Evolutionary conservation across 2,329 filamentous ascomycete species (phyloP).

Genomic region (Emmonsiellopsis sp.): DNA sequence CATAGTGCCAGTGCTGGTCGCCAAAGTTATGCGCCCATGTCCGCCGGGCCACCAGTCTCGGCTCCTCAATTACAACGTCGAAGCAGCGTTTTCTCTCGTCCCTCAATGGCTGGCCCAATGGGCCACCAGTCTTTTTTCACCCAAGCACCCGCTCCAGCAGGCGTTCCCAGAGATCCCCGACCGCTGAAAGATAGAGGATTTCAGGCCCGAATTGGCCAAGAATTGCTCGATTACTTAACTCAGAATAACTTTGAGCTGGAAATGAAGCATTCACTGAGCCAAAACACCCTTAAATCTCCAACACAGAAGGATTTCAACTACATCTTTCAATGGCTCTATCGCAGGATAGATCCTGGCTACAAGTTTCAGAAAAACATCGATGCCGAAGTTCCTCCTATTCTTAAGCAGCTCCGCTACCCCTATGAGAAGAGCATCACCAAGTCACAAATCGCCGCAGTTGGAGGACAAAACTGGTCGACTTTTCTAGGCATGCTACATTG

Average conservation of each 20-base stretch:
- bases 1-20: constrained; percentile 49
- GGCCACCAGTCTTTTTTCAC: constrained; percentile 81
- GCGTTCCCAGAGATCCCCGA: constrained; percentile 76
- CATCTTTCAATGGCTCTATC: constrained; percentile 98
- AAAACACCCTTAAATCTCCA: constrained; percentile 83
- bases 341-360: constrained; percentile 88
- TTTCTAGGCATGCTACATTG: constrained; percentile 92
- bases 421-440: constrained; percentile 95
- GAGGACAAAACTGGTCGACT: constrained; percentile 92
- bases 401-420: constrained; percentile 90
- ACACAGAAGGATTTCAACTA: constrained; percentile 97
- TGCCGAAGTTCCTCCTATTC: constrained; percentile 80
- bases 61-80: constrained; percentile 47
- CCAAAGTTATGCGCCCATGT: constrained; percentile 61
- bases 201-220: constrained; percentile 73
- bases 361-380: constrained; percentile 92
- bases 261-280: constrained; percentile 87
- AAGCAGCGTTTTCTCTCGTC: constrained; percentile 77
- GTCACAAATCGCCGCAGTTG: constrained; percentile 87
- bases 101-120: constrained; percentile 57
- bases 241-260: constrained; percentile 96
- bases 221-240: constrained; percentile 83
- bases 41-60: constrained; percentile 36
- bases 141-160: constrained; percentile 69
- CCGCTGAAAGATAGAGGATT: constrained; percentile 73